phyloP scores from a whole-genome alignment of 176 grass and related monocot genomes.

The Metroxylon sagu region DNA sequence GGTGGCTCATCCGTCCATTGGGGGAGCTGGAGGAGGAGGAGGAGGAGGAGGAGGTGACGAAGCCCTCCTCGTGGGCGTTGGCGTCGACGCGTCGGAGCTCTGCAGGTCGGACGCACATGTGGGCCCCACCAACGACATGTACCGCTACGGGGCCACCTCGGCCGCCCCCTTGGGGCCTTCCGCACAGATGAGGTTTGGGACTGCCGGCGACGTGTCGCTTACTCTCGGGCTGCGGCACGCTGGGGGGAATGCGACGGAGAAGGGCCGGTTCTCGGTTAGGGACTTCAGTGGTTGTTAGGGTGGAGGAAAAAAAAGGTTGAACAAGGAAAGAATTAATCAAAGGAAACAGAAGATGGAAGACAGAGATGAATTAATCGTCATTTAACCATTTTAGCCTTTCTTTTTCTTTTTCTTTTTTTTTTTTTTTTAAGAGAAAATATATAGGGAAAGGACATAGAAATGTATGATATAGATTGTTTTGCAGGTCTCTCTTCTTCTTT shows the following conservation, averaged over 20 bases:
- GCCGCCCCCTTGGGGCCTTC: constrained; percentile 36
- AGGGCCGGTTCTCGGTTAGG: constrained; percentile 70
- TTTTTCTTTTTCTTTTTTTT: background rate
- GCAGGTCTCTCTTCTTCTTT: background rate
- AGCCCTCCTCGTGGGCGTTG: constrained; percentile 9
- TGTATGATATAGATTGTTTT: constrained; percentile 16
- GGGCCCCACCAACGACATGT: constrained; percentile 41
- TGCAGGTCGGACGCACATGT: constrained; percentile 41
- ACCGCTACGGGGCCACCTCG: constrained; percentile 26
- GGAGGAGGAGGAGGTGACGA: constrained; percentile 5
- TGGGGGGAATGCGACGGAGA: constrained; percentile 27
- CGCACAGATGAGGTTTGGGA: constrained; percentile 52
- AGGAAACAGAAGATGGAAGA: background rate
- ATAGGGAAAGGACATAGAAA: constrained; percentile 9
- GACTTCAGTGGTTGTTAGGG: constrained; percentile 71
- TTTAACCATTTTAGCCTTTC: background rate
- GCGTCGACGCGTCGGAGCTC: constrained; percentile 50
- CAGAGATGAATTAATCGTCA: background rate
- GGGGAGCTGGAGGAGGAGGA: background rate
- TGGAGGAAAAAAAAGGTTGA: constrained; percentile 18
- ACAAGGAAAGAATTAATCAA: constrained; percentile 6
- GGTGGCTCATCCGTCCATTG: background rate
- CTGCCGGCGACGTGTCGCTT: constrained; percentile 70
- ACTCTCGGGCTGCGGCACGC: constrained; percentile 88
- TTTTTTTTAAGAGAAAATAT: background rate